These are phyloP conservation scores for Grifola frondosa DNA, from an alignment of 1,284 basidiomycete species.

Conservation along the genomic window DNA sequence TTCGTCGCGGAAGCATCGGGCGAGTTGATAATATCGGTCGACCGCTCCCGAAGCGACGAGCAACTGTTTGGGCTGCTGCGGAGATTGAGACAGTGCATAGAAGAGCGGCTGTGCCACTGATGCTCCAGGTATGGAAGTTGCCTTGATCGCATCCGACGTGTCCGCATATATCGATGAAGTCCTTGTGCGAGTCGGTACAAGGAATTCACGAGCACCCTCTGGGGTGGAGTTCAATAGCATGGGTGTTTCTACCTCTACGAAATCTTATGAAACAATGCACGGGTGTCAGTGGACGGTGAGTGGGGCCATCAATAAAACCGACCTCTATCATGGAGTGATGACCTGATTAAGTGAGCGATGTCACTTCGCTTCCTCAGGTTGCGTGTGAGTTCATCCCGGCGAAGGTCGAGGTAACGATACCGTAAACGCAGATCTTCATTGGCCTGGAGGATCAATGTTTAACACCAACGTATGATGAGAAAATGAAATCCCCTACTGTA, in stretches of 20 bases:
- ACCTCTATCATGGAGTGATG: conserved; percentile 76
- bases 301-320: conserved; percentile 19
- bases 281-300: conserved; percentile 3
- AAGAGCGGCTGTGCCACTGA: conserved; percentile 65
- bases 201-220: conserved; percentile 92
- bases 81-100: conserved; percentile 92
- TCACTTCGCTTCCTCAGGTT: conserved; percentile 82
- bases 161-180: conserved; percentile 14
- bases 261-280: conserved; percentile 48
- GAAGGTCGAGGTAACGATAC: conserved; percentile 87
- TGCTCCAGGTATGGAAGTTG: too few relatives aligned
- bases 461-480: too few relatives aligned
- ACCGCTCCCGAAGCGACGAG: conserved; percentile 90
- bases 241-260: conserved; percentile 92
- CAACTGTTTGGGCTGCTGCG: conserved; percentile 95
- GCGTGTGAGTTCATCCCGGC: conserved; percentile 67
- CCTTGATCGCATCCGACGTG: conserved; percentile 15
- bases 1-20: conserved; percentile 94
- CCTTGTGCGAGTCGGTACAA: conserved; percentile 80
- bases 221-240: conserved; percentile 91
- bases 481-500: conserved; percentile 5
- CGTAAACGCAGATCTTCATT: conserved; percentile 84
- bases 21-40: conserved; percentile 90
- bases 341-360: conserved; percentile 77
- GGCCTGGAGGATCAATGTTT: conserved; percentile 45